These are phyloP conservation scores for Penicillium sp. DNA, from an alignment of 2,329 filamentous ascomycete species.

Conservation along the genomic window DNA sequence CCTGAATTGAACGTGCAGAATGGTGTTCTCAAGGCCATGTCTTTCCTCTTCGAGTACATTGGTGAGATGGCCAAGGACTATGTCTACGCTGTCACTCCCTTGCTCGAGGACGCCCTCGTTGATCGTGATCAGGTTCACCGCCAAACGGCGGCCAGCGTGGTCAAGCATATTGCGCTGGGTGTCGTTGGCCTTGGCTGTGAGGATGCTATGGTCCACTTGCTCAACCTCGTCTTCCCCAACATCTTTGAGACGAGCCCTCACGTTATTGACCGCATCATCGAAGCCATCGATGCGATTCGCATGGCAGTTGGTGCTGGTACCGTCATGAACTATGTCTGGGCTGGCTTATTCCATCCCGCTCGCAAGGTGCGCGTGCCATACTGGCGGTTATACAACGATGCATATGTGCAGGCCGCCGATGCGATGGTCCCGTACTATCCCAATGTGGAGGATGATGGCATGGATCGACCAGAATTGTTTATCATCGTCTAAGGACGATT, in stretches of 20 bases:
- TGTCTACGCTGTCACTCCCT: conserved; percentile 93
- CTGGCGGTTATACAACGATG: conserved; percentile 96
- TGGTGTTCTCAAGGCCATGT: conserved; percentile 93
- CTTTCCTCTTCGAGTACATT: conserved; percentile 98
- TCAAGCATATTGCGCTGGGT: conserved; percentile 96
- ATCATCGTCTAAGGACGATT: conserved; percentile 67
- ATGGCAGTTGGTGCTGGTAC: conserved; percentile 90
- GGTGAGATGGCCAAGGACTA: conserved; percentile 99
- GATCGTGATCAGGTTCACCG: conserved; percentile 97
- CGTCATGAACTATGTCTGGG: conserved; percentile 98
- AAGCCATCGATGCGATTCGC: conserved; percentile 93
- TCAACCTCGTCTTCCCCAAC: conserved; percentile 95
- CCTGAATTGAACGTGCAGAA: conserved; percentile 99
- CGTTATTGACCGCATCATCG: conserved; percentile 96
- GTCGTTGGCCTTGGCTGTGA: conserved; percentile 98
- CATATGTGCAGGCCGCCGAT: conserved; percentile 90
- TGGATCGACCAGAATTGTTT: conserved; percentile 76
- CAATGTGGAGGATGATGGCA: conserved; percentile 74
- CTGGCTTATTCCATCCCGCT: conserved; percentile 93
- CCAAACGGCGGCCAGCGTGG: conserved; percentile 92
- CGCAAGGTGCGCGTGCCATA: conserved; percentile 92
- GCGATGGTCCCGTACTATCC: conserved; percentile 97
- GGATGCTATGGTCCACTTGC: conserved; percentile 95
- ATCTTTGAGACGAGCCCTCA: conserved; percentile 97
- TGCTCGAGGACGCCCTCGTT: conserved; percentile 95